phyloP scores from a whole-genome alignment of 495 filamentous ascomycete species.

The Penicillium canescens region DNA sequence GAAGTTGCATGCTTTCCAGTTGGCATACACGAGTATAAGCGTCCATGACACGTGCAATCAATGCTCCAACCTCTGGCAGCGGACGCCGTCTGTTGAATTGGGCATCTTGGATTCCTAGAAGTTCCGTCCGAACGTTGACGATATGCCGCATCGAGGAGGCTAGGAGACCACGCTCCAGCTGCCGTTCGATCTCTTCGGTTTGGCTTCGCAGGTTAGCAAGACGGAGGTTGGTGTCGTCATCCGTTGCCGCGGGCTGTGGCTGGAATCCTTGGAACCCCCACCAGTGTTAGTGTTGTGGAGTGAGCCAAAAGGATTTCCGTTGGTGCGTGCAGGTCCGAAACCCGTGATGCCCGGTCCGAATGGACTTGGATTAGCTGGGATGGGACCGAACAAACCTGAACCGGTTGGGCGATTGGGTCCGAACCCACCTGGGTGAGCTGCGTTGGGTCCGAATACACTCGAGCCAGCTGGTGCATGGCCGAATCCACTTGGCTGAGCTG shows the following conservation, averaged over 20 bases:
- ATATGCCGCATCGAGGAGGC: slow-evolving; percentile 28
- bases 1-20: not conserved
- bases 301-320: no score
- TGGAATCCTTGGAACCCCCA: not conserved
- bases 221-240: not conserved
- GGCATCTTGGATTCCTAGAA: slow-evolving; percentile 32
- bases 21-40: not conserved
- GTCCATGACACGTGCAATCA: not conserved
- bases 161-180: slow-evolving; percentile 35
- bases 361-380: no score
- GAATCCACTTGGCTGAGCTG: no score
- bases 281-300: no score
- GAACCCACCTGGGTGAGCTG: no score
- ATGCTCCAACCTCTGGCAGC: not conserved
- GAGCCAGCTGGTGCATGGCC: no score
- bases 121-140: slow-evolving; percentile 33
- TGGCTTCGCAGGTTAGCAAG: slow-evolving; percentile 22
- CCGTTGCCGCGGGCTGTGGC: not conserved
- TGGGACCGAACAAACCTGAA: no score
- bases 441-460: no score
- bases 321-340: no score
- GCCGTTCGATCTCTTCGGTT: slow-evolving; percentile 38
- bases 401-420: no score
- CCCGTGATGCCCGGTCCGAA: no score
- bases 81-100: slow-evolving; percentile 21